Evolutionary conservation across 75 land plant species (phyloP), one percentile per base, ranked within the genome.

Genomic region (Ceratopteris richardii): DNA sequence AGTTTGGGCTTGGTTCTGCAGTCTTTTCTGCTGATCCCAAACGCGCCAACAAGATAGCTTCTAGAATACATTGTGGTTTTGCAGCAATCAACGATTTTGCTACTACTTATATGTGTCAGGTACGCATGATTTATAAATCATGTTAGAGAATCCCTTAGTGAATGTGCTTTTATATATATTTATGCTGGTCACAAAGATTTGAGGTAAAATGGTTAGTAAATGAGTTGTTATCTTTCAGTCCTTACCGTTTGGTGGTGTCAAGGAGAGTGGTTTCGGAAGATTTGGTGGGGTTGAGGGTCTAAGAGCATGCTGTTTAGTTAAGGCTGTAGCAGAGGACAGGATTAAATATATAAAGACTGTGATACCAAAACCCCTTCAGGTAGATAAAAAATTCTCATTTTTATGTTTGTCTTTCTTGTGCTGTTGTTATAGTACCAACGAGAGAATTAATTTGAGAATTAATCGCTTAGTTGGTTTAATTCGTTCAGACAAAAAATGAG

Each of bases 71-170:
- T 19, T 83, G 82, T 79, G 96, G 96, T 44, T 61, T 86, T 76
- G 87, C 85, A 60, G 87, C 89, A 39, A 75, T 90, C 28, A 86
- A 90, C 68, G 96, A 90, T 44, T 90, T 90, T 79, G 96, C 91
- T 28, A 69, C 83, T 23, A 76, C 52, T 30, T 90, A 90, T 62
- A 83, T 89, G 95, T 90, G 91, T 54, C 96, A 90, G 87, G 96
- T 90, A 52, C 17, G 48, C 48, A 2, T 46, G 12, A 20, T 20
- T 20, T 3, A 5, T 17, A 17, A 17, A 17, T 20, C 3, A 7
- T 20, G 3, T 14, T 40, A 40, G 14, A 40, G 42, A 40, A 14
- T 9, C 12, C 42, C 14, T 40, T 14, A 40, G 42, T 40, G 14
- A 40, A 14, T 40, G 42, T 9, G 42, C 9, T 40, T 14, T 9